Conservation (phyloP, 805 yeast species). For the Monosporozyma aerobia region DNA sequence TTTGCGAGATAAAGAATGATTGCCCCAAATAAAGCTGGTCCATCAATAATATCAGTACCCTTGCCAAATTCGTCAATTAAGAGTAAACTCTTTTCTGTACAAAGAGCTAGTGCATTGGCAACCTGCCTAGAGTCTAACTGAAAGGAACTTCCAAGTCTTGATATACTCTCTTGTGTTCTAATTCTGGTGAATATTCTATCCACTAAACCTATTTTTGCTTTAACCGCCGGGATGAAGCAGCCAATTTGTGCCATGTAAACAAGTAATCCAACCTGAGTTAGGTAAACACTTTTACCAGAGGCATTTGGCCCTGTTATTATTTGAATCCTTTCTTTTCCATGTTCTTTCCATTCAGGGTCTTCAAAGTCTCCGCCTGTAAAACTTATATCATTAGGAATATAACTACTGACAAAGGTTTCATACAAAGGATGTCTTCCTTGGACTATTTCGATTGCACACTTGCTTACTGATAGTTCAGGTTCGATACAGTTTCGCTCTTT, state of each 20-base stretch:
- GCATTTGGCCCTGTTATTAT: conserved; percentile 43
- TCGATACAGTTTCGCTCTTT: conserved; percentile 20
- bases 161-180: conserved; percentile 33
- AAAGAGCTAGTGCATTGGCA: conserved; percentile 33
- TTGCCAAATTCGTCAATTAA: conserved; percentile 48
- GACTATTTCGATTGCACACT: conserved; percentile 24
- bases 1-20: conserved; percentile 23
- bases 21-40: conserved; percentile 38
- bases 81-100: conserved; percentile 35
- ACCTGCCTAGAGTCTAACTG: conserved; percentile 41
- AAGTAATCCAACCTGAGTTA: conserved; percentile 40
- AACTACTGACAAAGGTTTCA: conserved; percentile 32
- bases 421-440: conserved; percentile 42
- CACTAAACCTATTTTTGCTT: conserved; percentile 38
- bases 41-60: conserved; percentile 41
- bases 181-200: conserved; percentile 42
- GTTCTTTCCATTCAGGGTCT: conserved; percentile 6
- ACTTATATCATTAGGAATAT: conserved; percentile 36
- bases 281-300: conserved; percentile 45
- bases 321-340: conserved; percentile 22
- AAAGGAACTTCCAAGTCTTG: conserved; percentile 40
- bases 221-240: conserved; percentile 43
- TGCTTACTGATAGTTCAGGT: conserved; percentile 27
- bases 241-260: conserved; percentile 46
- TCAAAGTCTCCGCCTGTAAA: conserved; percentile 19